Percentiles rank a stretch among this genome's conserved stretches.
Conservation (phyloP, 2,329 filamentous ascomycete species). For the Ophiostoma himal-ulmi region DNA sequence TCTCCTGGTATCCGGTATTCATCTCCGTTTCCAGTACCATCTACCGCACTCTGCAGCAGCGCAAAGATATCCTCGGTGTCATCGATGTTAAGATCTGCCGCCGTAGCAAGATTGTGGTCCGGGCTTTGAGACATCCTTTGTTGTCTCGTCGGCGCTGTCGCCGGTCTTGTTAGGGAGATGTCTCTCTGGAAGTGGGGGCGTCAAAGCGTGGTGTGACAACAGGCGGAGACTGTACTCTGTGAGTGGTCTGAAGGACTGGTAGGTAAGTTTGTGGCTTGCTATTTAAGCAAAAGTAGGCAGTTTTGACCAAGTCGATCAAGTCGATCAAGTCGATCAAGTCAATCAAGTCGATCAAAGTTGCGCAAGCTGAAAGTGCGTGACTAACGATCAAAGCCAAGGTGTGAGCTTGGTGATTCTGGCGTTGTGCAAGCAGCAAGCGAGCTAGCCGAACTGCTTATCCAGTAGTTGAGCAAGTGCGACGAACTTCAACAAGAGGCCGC, state of each 20-base stretch:
- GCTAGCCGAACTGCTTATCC: neutral
- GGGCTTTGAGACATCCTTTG: neutral
- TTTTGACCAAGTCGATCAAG: neutral
- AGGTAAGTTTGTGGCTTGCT: neutral
- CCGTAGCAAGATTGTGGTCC: conserved; percentile 22
- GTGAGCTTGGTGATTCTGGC: neutral
- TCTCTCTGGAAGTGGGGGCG: conserved; percentile 3
- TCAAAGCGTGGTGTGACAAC: neutral
- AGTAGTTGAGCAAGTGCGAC: neutral
- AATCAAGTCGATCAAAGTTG: neutral
- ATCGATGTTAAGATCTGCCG: conserved; percentile 16
- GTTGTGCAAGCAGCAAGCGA: neutral
- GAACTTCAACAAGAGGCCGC: no score
- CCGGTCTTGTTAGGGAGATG: neutral
- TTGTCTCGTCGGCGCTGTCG: conserved; percentile 5
- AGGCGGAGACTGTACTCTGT: neutral
- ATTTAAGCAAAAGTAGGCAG: neutral
- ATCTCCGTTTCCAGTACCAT: neutral
- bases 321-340: no score
- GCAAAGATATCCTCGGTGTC: neutral
- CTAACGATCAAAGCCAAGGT: neutral
- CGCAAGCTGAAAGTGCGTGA: neutral
- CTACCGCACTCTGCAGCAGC: conserved; percentile 1
- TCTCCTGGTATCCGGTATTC: conserved; percentile 5
- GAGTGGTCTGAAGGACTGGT: no score